phyloP scores from a whole-genome alignment of 805 yeast species.

The Schwanniomyces occidentalis region DNA sequence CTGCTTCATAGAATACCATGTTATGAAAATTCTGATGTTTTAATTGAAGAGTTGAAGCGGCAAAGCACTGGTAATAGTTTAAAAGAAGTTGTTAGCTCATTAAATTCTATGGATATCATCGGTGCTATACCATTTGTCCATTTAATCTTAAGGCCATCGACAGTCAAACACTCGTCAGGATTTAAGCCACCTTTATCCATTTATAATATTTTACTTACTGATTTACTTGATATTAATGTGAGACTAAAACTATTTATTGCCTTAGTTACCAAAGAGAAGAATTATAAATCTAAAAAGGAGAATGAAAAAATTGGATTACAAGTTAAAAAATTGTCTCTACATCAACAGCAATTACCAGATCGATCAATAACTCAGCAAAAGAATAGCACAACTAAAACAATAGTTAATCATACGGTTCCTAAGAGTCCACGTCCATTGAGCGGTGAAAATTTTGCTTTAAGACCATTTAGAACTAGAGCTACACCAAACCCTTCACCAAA shows the following conservation, averaged over 20 bases:
- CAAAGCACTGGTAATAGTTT: slow-evolving; percentile 6
- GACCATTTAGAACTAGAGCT: slow-evolving; percentile 42
- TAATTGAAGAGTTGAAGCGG: slow-evolving; percentile 13
- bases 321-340: not conserved
- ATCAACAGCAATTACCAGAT: slow-evolving; percentile 5
- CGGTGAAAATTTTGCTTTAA: slow-evolving; percentile 34
- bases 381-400: slow-evolving; percentile 2
- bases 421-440: slow-evolving; percentile 23
- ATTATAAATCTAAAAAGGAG: slow-evolving; percentile 28
- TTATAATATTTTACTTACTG: slow-evolving; percentile 26
- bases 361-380: slow-evolving; percentile 2
- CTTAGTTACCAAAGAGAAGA: slow-evolving; percentile 27
- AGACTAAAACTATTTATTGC: slow-evolving; percentile 20
- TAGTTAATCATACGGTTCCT: slow-evolving; percentile 5
- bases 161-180: slow-evolving; percentile 34
- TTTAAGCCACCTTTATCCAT: slow-evolving; percentile 38
- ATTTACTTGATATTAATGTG: slow-evolving; percentile 25
- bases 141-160: slow-evolving; percentile 41
- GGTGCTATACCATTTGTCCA: slow-evolving; percentile 43
- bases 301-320: slow-evolving; percentile 28
- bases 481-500: slow-evolving; percentile 44
- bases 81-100: slow-evolving; percentile 9
- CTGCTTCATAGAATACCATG: slow-evolving; percentile 21
- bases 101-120: slow-evolving; percentile 37
- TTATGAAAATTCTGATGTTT: slow-evolving; percentile 28